Evolutionary conservation across 148 eudicot genomes (phyloP).

Genomic region (Vaccinium darrowii): DNA sequence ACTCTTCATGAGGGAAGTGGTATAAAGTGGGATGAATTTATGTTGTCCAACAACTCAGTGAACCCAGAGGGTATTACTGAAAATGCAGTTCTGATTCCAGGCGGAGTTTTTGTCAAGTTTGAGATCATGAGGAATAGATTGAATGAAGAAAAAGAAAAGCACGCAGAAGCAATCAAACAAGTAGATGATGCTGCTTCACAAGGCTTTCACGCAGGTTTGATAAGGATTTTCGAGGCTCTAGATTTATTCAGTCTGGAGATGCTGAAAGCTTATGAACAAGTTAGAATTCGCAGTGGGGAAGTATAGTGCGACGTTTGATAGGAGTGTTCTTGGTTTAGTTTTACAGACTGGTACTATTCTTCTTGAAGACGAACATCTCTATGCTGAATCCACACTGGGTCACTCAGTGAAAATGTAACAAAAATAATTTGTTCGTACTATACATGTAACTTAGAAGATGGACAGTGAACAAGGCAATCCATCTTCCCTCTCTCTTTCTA

Average conservation of each 20-base stretch:
- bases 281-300: background rate
- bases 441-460: too few relatives aligned
- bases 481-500: too few relatives aligned
- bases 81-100: background rate
- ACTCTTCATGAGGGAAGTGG: background rate
- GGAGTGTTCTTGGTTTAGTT: too few relatives aligned
- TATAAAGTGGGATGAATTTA: background rate
- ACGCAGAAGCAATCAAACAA: background rate
- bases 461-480: too few relatives aligned
- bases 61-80: background rate
- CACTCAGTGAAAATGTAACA: background rate
- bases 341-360: background rate
- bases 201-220: background rate
- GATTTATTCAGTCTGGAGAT: background rate
- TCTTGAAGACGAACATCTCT: background rate
- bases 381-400: background rate
- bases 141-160: slow-evolving; percentile 6
- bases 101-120: background rate
- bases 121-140: slow-evolving; percentile 2
- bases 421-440: too few relatives aligned
- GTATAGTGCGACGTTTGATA: background rate
- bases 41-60: background rate
- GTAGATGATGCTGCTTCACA: slow-evolving; percentile 6
- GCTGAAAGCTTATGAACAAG: slow-evolving; percentile 13
- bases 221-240: slow-evolving; percentile 4